Base-by-base conservation (phyloP, 1,284 basidiomycete genomes). In the Pterula multifida region DNA sequence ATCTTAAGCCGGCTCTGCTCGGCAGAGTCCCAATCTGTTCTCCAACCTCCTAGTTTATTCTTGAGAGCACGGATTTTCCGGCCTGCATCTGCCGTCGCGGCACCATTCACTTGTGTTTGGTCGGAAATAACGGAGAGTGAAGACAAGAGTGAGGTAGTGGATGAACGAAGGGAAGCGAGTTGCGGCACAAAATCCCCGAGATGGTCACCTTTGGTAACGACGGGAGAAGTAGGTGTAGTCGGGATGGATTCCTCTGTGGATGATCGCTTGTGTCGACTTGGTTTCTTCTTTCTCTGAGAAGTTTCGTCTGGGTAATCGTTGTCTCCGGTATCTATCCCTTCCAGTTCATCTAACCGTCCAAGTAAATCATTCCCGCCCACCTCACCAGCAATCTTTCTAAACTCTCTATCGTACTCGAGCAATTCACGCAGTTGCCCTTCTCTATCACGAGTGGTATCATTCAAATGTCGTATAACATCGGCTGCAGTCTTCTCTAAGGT, bases 51-150 rank as follows among this genome's bases (percentile, higher is more conserved):
- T 23, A 90, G 65, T 57, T 85, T 85, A 60, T 89, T 89, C 68
- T 86, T 87, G 53, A 88, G 65, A 17, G 84, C 82, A 45, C 87
- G 81, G 50, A 90, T 81, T 65, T 85, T 87, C 47, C 86, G 72
- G 44, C 86, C 87, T 1, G 87, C 84, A 53, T 90, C 87, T 2
- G 86, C 79, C 9, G 85, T 86, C 2, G 81, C 83, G 0, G 83
- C 87, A 17, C 83, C 79, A 58, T 88, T 87, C 47, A 89, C 85
- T 61, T 90, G 86, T 6, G 85, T 84, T 53, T 90, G 86, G 59
- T 90, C 86, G n/a, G 85, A 88, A 55, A 90, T 78, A 28, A 78
- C 76, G 2, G 79, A 74, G 35, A 90, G 73, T 4, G 85, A 85
- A n/a, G 79, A 68, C 36, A 82, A 78, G 45, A 89, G 75, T 3